Evolutionary conservation across 805 yeast genomes (phyloP), one percentile per base, ranked within the genome.

Genomic region (Candida silvicultrix): DNA sequence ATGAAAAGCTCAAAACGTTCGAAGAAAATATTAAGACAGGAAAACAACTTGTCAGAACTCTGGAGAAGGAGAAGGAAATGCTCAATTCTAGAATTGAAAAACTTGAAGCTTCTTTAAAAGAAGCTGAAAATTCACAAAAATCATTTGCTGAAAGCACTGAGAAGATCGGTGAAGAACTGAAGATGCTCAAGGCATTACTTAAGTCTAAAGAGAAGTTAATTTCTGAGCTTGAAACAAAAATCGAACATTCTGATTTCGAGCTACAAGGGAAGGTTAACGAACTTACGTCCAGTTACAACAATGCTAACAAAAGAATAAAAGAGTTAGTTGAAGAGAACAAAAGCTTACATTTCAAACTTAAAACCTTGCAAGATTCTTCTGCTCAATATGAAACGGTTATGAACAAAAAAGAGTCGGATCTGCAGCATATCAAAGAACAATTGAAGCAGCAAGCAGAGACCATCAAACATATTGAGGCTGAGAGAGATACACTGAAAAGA

Each of bases 241-340:
- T 70, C 12, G 46, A 52, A 2, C 44, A 45, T 11, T 62, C 69
- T 14, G 69, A 63, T 25, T 49, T 63, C 39, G 63, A 58, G 20
- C 49, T 74, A 19, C 70, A 69, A 39, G 50, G 52, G 5, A 72
- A 68, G 47, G 44, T 75, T 21, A 52, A 60, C 5, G 50, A 62
- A 1, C 35, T 69, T 21, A 68, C 60, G 35, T 59, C 61, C 16
- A 66, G 60, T 38, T 65, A 65, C 40, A 48, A 48, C 20, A 54
- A 57, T 23, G 70, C 77, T 6, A 64, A 65, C 48, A 61, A 59
- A 28, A 63, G 69, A 32, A 53, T 75, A 16, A 59, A 66, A 41
- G 61, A 66, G 5, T 56, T 74, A 21, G 57, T 71, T 1, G 63
- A 63, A 3, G 84, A 75, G 48, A 79, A 78, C 51, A 62, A 62